A percentile compares a stretch with the other conserved stretches of the same genome.
Evolutionary conservation across 495 filamentous ascomycete species (phyloP).

Genomic region (Penicillium lividum): DNA sequence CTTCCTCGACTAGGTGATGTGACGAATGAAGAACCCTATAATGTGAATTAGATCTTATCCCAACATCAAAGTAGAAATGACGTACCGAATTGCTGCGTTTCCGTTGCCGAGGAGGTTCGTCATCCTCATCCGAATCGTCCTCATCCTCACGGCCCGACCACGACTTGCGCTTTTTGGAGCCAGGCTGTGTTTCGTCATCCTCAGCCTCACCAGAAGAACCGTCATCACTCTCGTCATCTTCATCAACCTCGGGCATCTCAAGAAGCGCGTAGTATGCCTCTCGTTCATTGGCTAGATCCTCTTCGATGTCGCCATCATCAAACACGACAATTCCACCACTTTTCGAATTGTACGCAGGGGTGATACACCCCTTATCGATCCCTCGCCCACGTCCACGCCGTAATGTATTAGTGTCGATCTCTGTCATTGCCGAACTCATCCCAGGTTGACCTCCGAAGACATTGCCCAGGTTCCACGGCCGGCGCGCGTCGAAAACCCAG

Average conservation of each 20-base stretch:
- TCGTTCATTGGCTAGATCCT: conserved; percentile 71
- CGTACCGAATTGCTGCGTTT: conserved; percentile 85
- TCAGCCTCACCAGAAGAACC: conserved; percentile 43
- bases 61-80: conserved; percentile 9
- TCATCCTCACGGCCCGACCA: conserved; percentile 73
- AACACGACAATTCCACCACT: conserved; percentile 86
- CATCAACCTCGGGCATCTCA: conserved; percentile 88
- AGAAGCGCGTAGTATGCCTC: conserved; percentile 79
- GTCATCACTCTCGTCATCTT: conserved; percentile 56
- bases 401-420: conserved; percentile 51
- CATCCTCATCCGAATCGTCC: conserved; percentile 67
- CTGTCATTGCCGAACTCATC: conserved; percentile 45
- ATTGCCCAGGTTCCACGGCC: conserved; percentile 94
- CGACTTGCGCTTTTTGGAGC: conserved; percentile 76
- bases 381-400: conserved; percentile 47
- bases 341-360: conserved; percentile 68
- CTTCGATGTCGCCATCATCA: conserved; percentile 95
- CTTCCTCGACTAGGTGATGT: conserved; percentile 50
- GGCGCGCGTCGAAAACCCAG: conserved; percentile 87
- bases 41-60: conserved; percentile 24
- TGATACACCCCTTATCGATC: conserved; percentile 66
- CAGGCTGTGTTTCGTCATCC: conserved; percentile 41
- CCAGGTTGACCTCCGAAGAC: conserved; percentile 75
- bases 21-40: conserved; percentile 60
- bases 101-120: conserved; percentile 71